Conservation (phyloP, 1,139 yeast species). For the Pichia sp. region DNA sequence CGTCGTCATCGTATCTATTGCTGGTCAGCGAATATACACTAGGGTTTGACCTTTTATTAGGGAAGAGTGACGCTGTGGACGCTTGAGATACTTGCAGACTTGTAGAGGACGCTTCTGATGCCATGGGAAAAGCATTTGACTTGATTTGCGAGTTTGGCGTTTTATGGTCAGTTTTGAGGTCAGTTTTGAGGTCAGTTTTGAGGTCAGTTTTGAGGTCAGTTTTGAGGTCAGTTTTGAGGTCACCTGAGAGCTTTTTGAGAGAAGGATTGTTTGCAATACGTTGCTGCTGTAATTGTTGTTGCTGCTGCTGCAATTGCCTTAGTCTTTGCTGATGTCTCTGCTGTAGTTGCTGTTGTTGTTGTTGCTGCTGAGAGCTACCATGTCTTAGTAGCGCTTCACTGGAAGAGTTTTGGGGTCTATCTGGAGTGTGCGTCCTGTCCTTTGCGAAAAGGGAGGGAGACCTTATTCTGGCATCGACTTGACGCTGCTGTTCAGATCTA, state of each 20-base stretch:
- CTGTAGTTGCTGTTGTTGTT: neutral
- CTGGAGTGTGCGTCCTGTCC: neutral
- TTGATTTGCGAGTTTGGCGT: neutral
- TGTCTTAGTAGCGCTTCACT: neutral
- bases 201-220: neutral
- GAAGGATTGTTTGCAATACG: neutral
- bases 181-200: neutral
- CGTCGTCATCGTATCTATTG: neutral
- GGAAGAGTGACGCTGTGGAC: neutral
- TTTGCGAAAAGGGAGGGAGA: neutral
- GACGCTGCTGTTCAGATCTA: neutral
- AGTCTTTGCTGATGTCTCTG: neutral
- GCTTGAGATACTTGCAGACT: neutral
- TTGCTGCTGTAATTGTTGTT: neutral
- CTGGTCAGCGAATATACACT: neutral
- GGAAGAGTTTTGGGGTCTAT: neutral
- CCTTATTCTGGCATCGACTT: neutral
- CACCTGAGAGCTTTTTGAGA: neutral
- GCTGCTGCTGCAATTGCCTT: neutral
- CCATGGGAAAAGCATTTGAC: neutral
- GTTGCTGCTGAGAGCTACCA: neutral
- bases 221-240: neutral
- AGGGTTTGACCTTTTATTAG: neutral
- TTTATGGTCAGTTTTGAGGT: neutral
- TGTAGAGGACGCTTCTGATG: neutral